These are phyloP conservation scores for Hygrophoropsis aurantiaca DNA, from an alignment of 768 basidiomycete genomes.

Conservation along the genomic window DNA sequence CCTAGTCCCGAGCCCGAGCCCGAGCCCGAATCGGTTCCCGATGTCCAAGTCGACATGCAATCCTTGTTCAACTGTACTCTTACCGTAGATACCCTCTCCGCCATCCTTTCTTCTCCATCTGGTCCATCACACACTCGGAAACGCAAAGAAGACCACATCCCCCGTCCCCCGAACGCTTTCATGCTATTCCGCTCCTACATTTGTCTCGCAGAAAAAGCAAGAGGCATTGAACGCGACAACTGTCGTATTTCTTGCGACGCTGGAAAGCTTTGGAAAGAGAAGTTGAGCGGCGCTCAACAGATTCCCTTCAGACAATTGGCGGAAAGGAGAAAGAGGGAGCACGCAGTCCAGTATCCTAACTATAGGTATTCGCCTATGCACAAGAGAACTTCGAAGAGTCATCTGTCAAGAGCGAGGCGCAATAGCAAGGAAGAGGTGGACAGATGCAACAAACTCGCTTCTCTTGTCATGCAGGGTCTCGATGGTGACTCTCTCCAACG, in stretches of 20 bases:
- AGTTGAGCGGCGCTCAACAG: constrained; percentile 43
- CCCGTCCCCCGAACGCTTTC: constrained; percentile 84
- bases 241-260: constrained; percentile 72
- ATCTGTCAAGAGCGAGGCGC: constrained; percentile 33
- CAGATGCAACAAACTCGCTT: constrained; percentile 39
- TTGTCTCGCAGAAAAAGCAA: constrained; percentile 49
- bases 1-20: constrained; percentile 9
- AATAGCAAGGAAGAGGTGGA: constrained; percentile 33
- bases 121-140: constrained; percentile 43
- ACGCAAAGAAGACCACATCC: constrained; percentile 52
- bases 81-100: constrained; percentile 5
- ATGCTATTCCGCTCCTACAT: constrained; percentile 77
- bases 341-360: constrained; percentile 52
- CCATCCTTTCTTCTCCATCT: constrained; percentile 20
- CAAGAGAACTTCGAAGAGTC: constrained; percentile 23
- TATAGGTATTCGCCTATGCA: constrained; percentile 62
- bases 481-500: constrained; percentile 29
- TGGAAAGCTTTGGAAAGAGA: constrained; percentile 64
- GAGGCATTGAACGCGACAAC: constrained; percentile 63
- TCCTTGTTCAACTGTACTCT: constrained; percentile 18
- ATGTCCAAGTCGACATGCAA: constrained; percentile 10
- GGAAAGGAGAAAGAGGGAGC: constrained; percentile 43
- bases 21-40: not conserved
- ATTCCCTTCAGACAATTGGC: constrained; percentile 48
- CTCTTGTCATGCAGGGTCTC: constrained; percentile 33